Base-by-base conservation (phyloP, 202 grass and related monocot genomes). In the Tripidium arundinaceum region DNA sequence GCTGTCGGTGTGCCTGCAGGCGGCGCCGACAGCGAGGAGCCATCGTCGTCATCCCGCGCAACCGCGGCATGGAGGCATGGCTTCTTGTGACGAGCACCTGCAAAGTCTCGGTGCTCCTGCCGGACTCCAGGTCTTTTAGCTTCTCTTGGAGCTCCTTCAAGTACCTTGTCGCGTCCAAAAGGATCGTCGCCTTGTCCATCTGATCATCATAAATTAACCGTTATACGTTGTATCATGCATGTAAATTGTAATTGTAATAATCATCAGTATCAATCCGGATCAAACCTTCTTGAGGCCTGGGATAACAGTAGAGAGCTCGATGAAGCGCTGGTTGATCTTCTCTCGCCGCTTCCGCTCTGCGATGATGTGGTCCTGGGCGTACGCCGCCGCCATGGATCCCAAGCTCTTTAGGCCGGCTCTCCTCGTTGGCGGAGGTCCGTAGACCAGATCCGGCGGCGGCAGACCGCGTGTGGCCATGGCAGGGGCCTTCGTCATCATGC, bases 141-240 rank as follows among this genome's bases (percentile, higher is more conserved):
- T 81, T 87, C 8, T 70, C 75, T 45, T 93, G 81, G 27, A 93
- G 91, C 54, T 97, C 86, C 78, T 88, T 97, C 46, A 97, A 72
- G 81, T 97, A 89, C 47, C 7, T 66, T 8, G 90, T 83, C 3
- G 91, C 94, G 71, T 89, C 91, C 3, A 68, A 73, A 18, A 97
- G 88, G 45, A 97, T 89, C 15, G 93, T 91, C 5, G 90, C 90
- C 61, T 97, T 97, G 81, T 97, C 93, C 85, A 88, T 86, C 93
- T 97, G 65, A 25, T 57, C 2, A 25, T 57, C 2, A 36, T 4
- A 36, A 36, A 36, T 36, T 36, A 36, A 36, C 5, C 34, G 3
- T 36, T 31, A 2, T 31, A 31, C 34, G 34, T 36, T 36, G 34
- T 4, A 36, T 36, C 5, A 36, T 31, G 29, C 29, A 36, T 36